Evolutionary conservation across 176 grass and related monocot genomes (phyloP).

Genomic region (Ensete glaucum): DNA sequence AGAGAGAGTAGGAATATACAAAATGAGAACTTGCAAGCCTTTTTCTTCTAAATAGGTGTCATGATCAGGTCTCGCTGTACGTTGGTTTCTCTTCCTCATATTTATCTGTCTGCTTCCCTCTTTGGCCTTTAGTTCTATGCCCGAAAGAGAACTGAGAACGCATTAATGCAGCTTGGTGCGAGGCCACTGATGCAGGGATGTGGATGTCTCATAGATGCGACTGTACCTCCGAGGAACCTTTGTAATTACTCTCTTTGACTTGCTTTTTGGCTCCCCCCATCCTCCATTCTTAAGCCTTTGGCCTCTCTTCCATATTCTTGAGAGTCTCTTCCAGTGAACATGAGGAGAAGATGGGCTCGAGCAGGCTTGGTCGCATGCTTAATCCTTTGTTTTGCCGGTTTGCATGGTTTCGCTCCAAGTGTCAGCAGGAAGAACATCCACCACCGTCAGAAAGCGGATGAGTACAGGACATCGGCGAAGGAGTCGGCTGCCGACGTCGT

Average conservation of each 20-base stretch:
- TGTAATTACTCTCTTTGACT: neutral
- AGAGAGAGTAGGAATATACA: no score
- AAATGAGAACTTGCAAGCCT: no score
- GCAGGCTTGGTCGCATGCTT: constrained; percentile 6
- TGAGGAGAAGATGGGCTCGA: neutral
- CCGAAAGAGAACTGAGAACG: neutral
- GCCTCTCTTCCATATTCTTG: no score
- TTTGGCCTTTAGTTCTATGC: no score
- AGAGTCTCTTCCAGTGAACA: neutral
- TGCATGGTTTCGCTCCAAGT: neutral
- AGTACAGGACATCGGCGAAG: neutral
- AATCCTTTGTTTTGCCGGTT: neutral
- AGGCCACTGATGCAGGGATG: neutral
- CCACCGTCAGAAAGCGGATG: neutral
- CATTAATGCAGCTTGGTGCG: constrained; percentile 1
- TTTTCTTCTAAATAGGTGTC: no score
- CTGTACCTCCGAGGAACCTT: constrained; percentile 4
- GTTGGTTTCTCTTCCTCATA: neutral
- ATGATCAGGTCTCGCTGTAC: neutral
- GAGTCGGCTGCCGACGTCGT: neutral
- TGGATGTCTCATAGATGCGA: neutral
- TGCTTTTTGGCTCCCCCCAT: no score
- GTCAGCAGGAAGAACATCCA: neutral
- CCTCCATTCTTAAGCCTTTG: no score
- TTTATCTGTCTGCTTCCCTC: neutral